A percentile compares a stretch with the other conserved stretches of the same genome.
Conservation (phyloP, 495 filamentous ascomycete species). For the Podospora australis region DNA sequence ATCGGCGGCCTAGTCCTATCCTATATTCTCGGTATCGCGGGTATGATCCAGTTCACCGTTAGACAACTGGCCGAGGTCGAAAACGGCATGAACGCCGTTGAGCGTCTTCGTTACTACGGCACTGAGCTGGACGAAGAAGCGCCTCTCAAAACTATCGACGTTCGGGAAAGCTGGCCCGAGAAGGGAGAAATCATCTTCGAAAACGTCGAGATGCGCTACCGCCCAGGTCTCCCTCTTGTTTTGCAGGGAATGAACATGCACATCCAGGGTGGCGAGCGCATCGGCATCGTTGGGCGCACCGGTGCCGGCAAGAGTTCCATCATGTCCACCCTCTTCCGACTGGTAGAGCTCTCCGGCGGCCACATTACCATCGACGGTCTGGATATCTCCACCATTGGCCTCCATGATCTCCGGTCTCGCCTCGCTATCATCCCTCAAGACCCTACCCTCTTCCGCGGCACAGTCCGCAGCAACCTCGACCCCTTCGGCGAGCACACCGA, state of each 20-base stretch:
- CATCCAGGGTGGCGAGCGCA: slow-evolving; percentile 76
- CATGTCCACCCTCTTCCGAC: slow-evolving; percentile 87
- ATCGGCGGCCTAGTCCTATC: slow-evolving; percentile 83
- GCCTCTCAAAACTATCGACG: slow-evolving; percentile 62
- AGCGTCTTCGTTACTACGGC: slow-evolving; percentile 90
- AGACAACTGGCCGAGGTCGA: slow-evolving; percentile 93
- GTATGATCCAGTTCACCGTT: slow-evolving; percentile 93
- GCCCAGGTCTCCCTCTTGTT: slow-evolving; percentile 73
- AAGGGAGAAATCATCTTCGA: slow-evolving; percentile 78
- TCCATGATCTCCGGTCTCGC: slow-evolving; percentile 79
- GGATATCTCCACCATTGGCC: slow-evolving; percentile 76
- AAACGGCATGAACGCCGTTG: slow-evolving; percentile 94
- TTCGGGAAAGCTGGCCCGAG: slow-evolving; percentile 73
- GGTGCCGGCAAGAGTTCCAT: slow-evolving; percentile 93
- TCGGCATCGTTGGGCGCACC: slow-evolving; percentile 90
- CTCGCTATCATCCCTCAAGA: slow-evolving; percentile 96
- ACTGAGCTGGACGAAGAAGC: slow-evolving; percentile 82
- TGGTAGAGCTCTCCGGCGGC: slow-evolving; percentile 79
- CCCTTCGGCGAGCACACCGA: slow-evolving; percentile 86
- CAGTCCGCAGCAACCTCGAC: slow-evolving; percentile 84
- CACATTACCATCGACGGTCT: slow-evolving; percentile 85
- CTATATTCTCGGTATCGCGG: slow-evolving; percentile 89
- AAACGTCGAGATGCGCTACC: slow-evolving; percentile 87
- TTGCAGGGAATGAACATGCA: slow-evolving; percentile 72
- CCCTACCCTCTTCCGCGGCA: slow-evolving; percentile 89